phyloP scores from a whole-genome alignment of 2,329 filamentous ascomycete genomes.

The Cladosporium phlei region DNA sequence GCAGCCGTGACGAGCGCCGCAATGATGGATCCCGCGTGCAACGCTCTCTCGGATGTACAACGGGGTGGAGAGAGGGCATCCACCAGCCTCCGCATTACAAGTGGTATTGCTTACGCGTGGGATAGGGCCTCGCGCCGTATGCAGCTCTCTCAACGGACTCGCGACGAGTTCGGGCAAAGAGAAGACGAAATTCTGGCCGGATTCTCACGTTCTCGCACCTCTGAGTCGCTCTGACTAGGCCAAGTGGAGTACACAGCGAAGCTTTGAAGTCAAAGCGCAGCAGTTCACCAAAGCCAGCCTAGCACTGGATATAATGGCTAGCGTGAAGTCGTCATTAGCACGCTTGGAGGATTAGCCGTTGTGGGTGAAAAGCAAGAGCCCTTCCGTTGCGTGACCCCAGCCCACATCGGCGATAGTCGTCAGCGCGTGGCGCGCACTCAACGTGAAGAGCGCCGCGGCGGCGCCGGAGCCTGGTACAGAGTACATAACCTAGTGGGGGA shows the following conservation, averaged over 20 bases:
- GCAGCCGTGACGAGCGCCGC: conserved; percentile 12
- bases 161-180: conserved; percentile 7
- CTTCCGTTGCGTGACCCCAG: conserved; percentile 15
- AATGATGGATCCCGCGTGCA: conserved; percentile 4
- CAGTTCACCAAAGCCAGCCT: conserved; percentile 5
- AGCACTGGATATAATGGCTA: conserved; percentile 1
- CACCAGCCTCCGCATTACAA: conserved; percentile 8
- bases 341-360: conserved; percentile 12
- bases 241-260: conserved; percentile 11
- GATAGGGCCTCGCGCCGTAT: conserved; percentile 4
- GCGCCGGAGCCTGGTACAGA: conserved; percentile 4
- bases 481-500: not conserved
- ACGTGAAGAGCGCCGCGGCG: conserved; percentile 8
- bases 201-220: not conserved
- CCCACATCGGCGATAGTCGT: conserved; percentile 14
- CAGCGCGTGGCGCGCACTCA: conserved; percentile 12
- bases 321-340: conserved; percentile 15
- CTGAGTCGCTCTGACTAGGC: conserved; percentile 5
- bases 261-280: conserved; percentile 9
- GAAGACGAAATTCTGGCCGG: conserved; percentile 2
- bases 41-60: not conserved
- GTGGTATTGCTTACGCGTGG: conserved; percentile 8
- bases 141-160: conserved; percentile 11
- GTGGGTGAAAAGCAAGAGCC: conserved; percentile 13
- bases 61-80: conserved; percentile 10